phyloP scores from a whole-genome alignment of 306 rosid species.

The Prunus fruticosa region DNA sequence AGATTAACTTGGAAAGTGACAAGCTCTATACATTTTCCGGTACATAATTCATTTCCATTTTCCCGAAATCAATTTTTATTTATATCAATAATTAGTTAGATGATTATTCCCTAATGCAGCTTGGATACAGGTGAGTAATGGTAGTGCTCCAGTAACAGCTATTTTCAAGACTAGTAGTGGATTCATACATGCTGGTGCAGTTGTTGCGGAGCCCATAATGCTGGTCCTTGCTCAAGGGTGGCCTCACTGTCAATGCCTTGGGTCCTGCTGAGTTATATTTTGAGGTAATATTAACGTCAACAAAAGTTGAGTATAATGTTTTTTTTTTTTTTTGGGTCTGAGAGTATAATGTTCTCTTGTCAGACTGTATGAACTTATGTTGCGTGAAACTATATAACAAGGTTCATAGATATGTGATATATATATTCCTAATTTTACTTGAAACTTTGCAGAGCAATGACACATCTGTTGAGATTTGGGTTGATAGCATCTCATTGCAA shows the following conservation, averaged over 20 bases:
- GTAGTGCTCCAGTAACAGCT: conserved; percentile 40
- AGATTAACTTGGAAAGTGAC: conserved; percentile 29
- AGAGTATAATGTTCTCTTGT: too few species aligned
- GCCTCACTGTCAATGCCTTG: conserved; percentile 43
- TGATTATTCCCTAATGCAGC: conserved; percentile 13
- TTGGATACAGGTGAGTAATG: conserved; percentile 56
- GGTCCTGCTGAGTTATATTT: conserved; percentile 58
- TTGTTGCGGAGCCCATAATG: conserved; percentile 51
- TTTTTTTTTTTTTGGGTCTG: too few species aligned
- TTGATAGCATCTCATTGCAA: conserved; percentile 64
- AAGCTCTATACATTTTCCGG: conserved; percentile 64
- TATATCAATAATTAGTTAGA: background rate
- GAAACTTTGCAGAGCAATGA: conserved; percentile 43
- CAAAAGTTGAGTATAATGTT: too few species aligned
- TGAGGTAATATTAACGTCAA: conserved; percentile 35
- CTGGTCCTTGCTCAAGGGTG: conserved; percentile 93
- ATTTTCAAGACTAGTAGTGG: conserved; percentile 42
- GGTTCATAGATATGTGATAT: background rate
- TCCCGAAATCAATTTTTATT: background rate
- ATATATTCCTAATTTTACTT: too few species aligned
- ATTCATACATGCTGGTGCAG: conserved; percentile 38
- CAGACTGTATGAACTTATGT: too few species aligned
- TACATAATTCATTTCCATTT: conserved; percentile 6
- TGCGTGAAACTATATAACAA: too few species aligned
- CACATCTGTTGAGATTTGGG: conserved; percentile 53